Evolutionary conservation across 1,284 basidiomycete species (phyloP).

Genomic region (Boletus holoroseus): DNA sequence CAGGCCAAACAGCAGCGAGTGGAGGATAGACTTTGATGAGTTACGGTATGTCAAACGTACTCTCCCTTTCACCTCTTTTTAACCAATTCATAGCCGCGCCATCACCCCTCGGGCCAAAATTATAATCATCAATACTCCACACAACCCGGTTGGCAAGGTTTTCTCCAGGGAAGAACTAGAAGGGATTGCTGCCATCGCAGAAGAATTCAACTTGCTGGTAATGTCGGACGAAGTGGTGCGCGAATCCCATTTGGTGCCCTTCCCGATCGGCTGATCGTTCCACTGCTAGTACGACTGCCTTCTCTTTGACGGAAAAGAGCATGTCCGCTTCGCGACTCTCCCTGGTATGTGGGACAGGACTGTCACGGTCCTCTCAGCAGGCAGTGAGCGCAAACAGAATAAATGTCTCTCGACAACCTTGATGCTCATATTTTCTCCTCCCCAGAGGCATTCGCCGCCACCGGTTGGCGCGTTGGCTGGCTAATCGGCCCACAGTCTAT

Average conservation of each 20-base stretch:
- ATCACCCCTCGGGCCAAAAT: slow-evolving; percentile 86
- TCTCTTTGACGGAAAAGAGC: slow-evolving; percentile 82
- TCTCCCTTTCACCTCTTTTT: background rate
- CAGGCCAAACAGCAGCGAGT: slow-evolving; percentile 70
- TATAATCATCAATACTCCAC: slow-evolving; percentile 92
- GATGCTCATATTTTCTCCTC: background rate
- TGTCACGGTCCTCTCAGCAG: slow-evolving; percentile 76
- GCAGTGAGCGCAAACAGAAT: slow-evolving; percentile 47
- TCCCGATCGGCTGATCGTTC: slow-evolving; percentile 1
- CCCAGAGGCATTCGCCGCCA: slow-evolving; percentile 92
- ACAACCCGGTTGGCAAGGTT: slow-evolving; percentile 96
- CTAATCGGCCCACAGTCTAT: slow-evolving; percentile 83
- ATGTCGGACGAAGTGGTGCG: slow-evolving; percentile 94
- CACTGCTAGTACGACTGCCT: slow-evolving; percentile 82
- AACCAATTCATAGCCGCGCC: slow-evolving; percentile 49
- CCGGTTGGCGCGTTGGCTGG: slow-evolving; percentile 98
- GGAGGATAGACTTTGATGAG: slow-evolving; percentile 84
- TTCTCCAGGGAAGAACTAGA: slow-evolving; percentile 82
- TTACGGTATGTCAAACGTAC: slow-evolving; percentile 50
- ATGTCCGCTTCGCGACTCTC: slow-evolving; percentile 85
- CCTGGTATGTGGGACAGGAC: slow-evolving; percentile 99
- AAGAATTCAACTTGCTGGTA: slow-evolving; percentile 90
- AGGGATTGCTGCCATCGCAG: slow-evolving; percentile 78
- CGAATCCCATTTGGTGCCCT: slow-evolving; percentile 28
- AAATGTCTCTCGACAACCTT: background rate